Evolutionary conservation across 306 rosid genomes (phyloP).

Genomic region (Medicago truncatula): DNA sequence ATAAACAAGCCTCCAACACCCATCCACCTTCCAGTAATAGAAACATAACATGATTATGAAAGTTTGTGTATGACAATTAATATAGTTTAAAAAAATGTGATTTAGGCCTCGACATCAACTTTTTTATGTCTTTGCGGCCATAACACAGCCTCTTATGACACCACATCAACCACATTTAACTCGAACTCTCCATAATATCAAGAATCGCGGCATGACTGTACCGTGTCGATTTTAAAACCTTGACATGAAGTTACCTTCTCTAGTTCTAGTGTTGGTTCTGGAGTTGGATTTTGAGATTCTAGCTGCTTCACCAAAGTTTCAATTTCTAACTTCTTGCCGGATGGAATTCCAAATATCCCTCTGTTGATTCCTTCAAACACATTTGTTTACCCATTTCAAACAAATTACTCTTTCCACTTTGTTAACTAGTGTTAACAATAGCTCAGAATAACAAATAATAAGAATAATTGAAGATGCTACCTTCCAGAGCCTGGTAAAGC

Average conservation of each 20-base stretch:
- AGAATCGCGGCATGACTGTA: not conserved
- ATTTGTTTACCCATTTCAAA: constrained; percentile 29
- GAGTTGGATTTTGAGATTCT: constrained; percentile 79
- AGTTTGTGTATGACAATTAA: too few species aligned
- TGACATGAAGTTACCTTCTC: constrained; percentile 57
- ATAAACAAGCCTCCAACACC: constrained; percentile 83
- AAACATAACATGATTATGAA: not conserved
- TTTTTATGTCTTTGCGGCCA: not conserved
- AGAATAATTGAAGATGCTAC: constrained; percentile 43
- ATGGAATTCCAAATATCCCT: constrained; percentile 82
- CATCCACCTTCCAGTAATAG: constrained; percentile 57
- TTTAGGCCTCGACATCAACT: not conserved
- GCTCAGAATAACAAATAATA: not conserved
- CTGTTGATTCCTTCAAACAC: constrained; percentile 66
- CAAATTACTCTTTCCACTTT: not conserved
- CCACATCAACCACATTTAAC: not conserved
- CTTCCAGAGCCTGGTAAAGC: constrained; percentile 68
- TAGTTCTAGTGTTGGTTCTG: constrained; percentile 63
- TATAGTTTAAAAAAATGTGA: too few species aligned
- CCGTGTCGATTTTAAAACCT: not conserved
- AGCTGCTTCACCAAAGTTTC: constrained; percentile 68
- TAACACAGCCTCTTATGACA: not conserved
- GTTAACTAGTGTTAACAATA: not conserved
- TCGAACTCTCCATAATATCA: not conserved
- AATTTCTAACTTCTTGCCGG: constrained; percentile 73